These are phyloP conservation scores for Pseudocercospora cruenta DNA, from an alignment of 2,329 filamentous ascomycete genomes.

Conservation along the genomic window DNA sequence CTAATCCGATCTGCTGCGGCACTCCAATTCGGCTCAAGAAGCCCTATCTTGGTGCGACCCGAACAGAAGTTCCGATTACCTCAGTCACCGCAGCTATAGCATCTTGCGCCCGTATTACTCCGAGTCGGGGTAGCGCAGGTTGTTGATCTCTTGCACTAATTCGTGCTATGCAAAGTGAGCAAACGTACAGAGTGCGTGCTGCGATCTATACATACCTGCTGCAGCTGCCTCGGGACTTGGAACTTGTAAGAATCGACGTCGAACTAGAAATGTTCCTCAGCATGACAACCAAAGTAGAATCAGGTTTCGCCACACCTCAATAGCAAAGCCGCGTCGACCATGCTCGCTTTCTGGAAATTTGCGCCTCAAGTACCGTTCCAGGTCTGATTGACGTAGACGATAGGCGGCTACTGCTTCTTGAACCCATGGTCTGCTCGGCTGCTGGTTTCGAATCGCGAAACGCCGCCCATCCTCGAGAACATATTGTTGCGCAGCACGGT, in stretches of 20 bases:
- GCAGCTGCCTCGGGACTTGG: background rate
- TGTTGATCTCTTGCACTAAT: background rate
- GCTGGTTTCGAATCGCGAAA: background rate
- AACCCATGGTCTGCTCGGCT: background rate
- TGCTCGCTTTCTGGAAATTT: background rate
- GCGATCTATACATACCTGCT: background rate
- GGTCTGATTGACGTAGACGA: background rate
- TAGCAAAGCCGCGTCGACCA: background rate
- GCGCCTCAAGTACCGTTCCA: background rate
- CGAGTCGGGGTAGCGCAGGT: background rate
- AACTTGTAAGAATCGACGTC: background rate
- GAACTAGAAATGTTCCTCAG: background rate
- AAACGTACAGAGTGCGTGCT: background rate
- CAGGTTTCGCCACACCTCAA: background rate
- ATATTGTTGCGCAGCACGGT: background rate
- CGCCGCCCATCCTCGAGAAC: background rate
- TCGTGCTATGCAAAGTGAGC: background rate
- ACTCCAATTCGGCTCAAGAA: too few species aligned
- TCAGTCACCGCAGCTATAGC: too few species aligned
- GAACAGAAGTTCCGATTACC: too few species aligned
- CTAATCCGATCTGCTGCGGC: too few species aligned
- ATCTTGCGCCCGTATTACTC: background rate
- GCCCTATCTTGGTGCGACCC: too few species aligned
- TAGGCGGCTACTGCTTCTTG: background rate
- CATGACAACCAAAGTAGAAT: background rate